Base-by-base conservation (phyloP, 2,329 filamentous ascomycete genomes). In the Cladosporium velox region DNA sequence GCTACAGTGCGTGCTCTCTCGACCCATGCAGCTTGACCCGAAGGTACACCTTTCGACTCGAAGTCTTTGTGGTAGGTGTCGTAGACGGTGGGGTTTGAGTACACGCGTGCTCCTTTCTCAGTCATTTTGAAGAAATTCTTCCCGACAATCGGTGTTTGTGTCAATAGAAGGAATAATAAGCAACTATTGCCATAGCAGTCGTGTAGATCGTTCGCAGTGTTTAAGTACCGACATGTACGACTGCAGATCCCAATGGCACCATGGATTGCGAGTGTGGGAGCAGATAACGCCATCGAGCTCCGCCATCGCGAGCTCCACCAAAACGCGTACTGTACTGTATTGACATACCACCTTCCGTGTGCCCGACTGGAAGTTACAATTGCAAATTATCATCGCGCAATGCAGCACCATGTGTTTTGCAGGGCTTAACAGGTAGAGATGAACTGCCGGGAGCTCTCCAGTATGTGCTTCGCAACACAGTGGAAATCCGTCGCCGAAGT, bases 1-100 rank as follows among this genome's bases (percentile, higher is more conserved):
- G 82, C 77, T 3, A 86, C 84, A 32, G 81, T 77, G n/a, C 76
- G 75, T 7, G 84, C 84, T 54, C 84, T 79, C 4, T 74, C 71
- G 8, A 85, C 68, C 84, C 84, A 86, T 65, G 70, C 78, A 18
- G 77, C 74, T 15, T 79, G 72, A 5, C 77, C 78, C 47, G 75
- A 69, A 2, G 84, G 84, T 0, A 80, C 70, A 0, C 70, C 69
- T 63, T 70, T 65, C 2, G 64, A 57, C 34, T 70, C 52, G 57
- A 75, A 75, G 24, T 65, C 65, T 52, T 70, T 66, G 55, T 72
- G 67, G 28, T 75, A 67, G 3, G 64, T 52, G 21, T 70, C 60
- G 68, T 75, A 75, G 41, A 74, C 61, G 28, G 38, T 65, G 1
- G 73, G 72, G 38, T 75, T 71, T 7, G 73, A 74, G 63, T 69